phyloP scores from a whole-genome alignment of 495 filamentous ascomycete genomes.

The Penicillium steckii region DNA sequence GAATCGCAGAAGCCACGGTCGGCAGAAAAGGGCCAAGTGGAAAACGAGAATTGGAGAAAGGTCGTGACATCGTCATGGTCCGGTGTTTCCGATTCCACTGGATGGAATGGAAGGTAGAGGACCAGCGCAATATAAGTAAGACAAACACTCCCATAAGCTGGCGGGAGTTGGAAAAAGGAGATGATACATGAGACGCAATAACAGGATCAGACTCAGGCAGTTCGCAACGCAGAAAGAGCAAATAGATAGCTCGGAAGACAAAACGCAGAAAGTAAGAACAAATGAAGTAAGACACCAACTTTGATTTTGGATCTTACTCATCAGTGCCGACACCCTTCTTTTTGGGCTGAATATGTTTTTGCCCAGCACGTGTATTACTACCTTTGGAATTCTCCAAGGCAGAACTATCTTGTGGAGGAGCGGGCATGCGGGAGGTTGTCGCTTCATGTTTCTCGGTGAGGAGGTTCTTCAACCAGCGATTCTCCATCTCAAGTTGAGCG shows the following conservation, averaged over 20 bases:
- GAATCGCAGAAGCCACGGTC: constrained; percentile 26
- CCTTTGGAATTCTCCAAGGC: constrained; percentile 24
- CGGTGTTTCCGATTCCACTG: background rate
- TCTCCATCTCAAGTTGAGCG: constrained; percentile 87
- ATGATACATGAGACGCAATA: constrained; percentile 17
- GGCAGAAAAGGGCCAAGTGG: constrained; percentile 6
- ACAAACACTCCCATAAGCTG: background rate
- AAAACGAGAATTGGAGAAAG: constrained; percentile 26
- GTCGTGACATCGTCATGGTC: constrained; percentile 32
- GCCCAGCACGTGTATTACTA: constrained; percentile 20
- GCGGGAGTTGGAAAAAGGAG: constrained; percentile 4
- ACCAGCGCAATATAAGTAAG: background rate
- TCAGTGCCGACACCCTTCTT: constrained; percentile 50
- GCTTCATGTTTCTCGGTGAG: constrained; percentile 84
- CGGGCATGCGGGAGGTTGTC: constrained; percentile 23
- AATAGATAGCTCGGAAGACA: background rate
- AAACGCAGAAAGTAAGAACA: constrained; percentile 8
- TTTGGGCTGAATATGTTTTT: constrained; percentile 49
- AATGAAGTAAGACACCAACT: constrained; percentile 15
- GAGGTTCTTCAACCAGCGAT: constrained; percentile 93
- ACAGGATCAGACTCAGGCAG: background rate
- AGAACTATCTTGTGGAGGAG: constrained; percentile 29
- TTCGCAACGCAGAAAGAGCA: background rate
- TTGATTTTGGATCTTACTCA: constrained; percentile 29
- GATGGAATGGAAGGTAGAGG: background rate